These are phyloP conservation scores for Aureobasidium sp. DNA, from an alignment of 2,329 filamentous ascomycete genomes.

Conservation along the genomic window DNA sequence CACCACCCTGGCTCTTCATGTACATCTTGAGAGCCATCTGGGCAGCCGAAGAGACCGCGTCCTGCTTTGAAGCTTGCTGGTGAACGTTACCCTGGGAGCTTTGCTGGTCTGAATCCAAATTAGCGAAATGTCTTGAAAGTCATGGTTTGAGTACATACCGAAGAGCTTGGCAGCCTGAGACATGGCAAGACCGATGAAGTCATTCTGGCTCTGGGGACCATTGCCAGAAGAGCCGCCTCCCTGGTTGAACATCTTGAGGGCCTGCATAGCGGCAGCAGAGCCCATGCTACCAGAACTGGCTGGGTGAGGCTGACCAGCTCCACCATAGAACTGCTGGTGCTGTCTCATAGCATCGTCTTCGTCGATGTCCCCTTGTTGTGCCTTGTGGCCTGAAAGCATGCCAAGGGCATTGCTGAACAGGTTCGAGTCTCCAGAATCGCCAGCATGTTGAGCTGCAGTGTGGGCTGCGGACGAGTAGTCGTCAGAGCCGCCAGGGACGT, in stretches of 20 bases:
- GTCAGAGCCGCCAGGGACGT: constrained; percentile 34
- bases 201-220: constrained; percentile 56
- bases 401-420: constrained; percentile 53
- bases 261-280: constrained; percentile 75
- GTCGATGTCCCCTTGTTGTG: constrained; percentile 49
- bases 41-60: constrained; percentile 68
- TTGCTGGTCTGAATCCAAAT: constrained; percentile 41
- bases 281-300: constrained; percentile 47
- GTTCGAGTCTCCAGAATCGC: constrained; percentile 40
- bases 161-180: constrained; percentile 75
- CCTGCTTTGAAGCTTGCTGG: constrained; percentile 66
- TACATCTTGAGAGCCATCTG: constrained; percentile 90
- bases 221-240: constrained; percentile 31
- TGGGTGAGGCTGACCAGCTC: constrained; percentile 40
- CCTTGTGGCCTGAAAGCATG: constrained; percentile 48
- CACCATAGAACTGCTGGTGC: constrained; percentile 68
- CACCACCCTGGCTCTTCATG: constrained; percentile 61
- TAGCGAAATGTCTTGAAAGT: neutral
- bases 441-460: constrained; percentile 50
- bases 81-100: constrained; percentile 44
- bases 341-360: constrained; percentile 62
- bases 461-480: constrained; percentile 49
- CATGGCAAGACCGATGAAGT: constrained; percentile 82
- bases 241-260: constrained; percentile 63
- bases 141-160: constrained; percentile 26